These are phyloP conservation scores for Podospora didyma DNA, from an alignment of 495 filamentous ascomycete species.

Conservation along the genomic window DNA sequence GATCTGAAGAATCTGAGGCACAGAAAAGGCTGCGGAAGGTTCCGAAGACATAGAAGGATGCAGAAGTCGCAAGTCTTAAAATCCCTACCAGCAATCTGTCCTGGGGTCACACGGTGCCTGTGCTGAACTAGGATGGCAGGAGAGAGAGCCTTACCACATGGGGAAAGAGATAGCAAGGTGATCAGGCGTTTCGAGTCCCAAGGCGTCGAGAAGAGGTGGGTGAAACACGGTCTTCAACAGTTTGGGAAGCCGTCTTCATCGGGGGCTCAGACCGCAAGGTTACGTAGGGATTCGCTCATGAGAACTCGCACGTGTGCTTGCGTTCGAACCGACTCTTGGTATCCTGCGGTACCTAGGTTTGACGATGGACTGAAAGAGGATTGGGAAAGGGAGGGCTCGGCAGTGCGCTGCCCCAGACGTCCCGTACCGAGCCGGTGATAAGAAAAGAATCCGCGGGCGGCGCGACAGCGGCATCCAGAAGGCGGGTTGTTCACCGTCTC, in stretches of 20 bases:
- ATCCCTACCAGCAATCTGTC: background rate
- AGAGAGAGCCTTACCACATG: background rate
- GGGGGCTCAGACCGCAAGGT: conserved; percentile 16
- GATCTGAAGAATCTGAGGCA: conserved; percentile 12
- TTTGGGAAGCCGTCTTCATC: conserved; percentile 1
- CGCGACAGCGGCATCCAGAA: background rate
- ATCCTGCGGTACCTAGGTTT: too few relatives aligned
- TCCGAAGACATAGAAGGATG: background rate
- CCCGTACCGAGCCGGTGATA: background rate
- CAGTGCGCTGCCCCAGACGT: background rate
- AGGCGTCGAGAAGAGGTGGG: conserved; percentile 5
- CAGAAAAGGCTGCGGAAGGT: conserved; percentile 7
- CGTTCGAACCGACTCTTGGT: conserved; percentile 11
- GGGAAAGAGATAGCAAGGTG: conserved; percentile 7
- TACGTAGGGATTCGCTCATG: conserved; percentile 10
- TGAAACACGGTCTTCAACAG: conserved; percentile 16
- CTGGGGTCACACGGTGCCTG: background rate
- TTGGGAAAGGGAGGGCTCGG: background rate
- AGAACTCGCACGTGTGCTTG: conserved; percentile 4
- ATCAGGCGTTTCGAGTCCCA: conserved; percentile 19
- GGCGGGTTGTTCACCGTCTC: background rate
- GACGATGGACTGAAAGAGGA: too few relatives aligned
- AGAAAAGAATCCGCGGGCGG: background rate
- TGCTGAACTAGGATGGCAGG: background rate
- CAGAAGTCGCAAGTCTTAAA: background rate